A percentile compares a stretch with the other conserved stretches of the same genome.
Conservation (phyloP, 2,329 filamentous ascomycete species). For the Alternaria triticimaculans region DNA sequence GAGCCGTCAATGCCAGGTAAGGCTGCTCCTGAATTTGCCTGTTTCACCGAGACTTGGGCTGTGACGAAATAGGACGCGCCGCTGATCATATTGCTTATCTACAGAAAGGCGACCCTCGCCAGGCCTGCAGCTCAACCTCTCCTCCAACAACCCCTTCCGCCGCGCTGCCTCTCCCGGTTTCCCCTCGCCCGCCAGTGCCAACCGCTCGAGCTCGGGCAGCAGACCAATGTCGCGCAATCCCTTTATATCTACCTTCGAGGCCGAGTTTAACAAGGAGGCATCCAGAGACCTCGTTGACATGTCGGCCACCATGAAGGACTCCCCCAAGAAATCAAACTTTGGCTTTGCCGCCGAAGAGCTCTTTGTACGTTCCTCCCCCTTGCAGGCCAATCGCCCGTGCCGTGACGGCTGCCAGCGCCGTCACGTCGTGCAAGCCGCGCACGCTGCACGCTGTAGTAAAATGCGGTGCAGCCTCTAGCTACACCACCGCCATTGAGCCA, state of each 20-base stretch:
- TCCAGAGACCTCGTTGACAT: constrained; percentile 45
- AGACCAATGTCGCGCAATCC: constrained; percentile 76
- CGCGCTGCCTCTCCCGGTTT: constrained; percentile 67
- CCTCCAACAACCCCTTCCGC: constrained; percentile 80
- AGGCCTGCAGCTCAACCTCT: constrained; percentile 68
- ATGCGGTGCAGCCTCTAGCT: not conserved
- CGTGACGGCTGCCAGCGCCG: constrained; percentile 16
- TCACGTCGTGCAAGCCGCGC: constrained; percentile 27
- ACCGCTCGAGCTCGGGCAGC: constrained; percentile 59
- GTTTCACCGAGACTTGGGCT: constrained; percentile 40
- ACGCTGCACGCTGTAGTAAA: constrained; percentile 6
- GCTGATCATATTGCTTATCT: constrained; percentile 41
- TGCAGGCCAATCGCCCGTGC: constrained; percentile 9
- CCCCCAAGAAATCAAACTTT: constrained; percentile 54
- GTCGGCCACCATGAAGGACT: constrained; percentile 48
- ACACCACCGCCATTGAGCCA: not conserved
- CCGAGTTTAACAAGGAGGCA: constrained; percentile 49
- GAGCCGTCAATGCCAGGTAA: constrained; percentile 53
- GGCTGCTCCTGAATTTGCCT: constrained; percentile 37
- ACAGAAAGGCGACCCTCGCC: constrained; percentile 58
- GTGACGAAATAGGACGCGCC: constrained; percentile 37
- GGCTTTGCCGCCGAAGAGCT: constrained; percentile 69
- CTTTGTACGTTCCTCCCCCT: constrained; percentile 68
- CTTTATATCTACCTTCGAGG: constrained; percentile 68
- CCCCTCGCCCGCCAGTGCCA: constrained; percentile 51